Base-by-base conservation (phyloP, 148 eudicot species). In the Vaccinium macrocarpon region DNA sequence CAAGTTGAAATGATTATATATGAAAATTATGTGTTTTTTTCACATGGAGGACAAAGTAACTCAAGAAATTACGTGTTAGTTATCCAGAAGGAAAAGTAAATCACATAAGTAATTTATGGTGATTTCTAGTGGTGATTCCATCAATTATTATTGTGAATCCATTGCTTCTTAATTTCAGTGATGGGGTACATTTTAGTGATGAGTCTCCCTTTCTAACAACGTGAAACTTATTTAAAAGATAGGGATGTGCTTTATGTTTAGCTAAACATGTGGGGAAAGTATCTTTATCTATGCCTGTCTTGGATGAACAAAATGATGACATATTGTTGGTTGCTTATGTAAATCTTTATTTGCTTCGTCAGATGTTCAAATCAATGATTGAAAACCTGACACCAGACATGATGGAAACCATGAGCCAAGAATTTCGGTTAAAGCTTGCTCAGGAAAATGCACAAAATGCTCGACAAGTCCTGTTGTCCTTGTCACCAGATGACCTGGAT, bases 331-430 rank as follows among this genome's bases (percentile, higher is more conserved):
- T 35, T 57, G 11, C 29, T 83, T 55, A 11, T 25, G 7, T 56
- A n/a, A 52, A 12, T 68, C 18, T 84, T 76, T 82, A 7, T 59
- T 80, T 50, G 82, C 23, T n/a, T 42, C 68, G 55, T 35, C 91
- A 96, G 98, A 96, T 94, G 97, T 88, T 92, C 86, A 82, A 98
- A 27, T 92, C 97, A 35, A 93, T 96, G 99, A 82, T 96, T 83
- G 92, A 93, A 89, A 96, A 92, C 88, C 91, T 96, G 93, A 96
- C 87, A 92, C 98, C 99, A 27, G 99, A 96, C 51, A 92, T 93
- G 97, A 92, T 96, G 99, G 93, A 98, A 74, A 93, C 88, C 91
- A 95, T 95, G 99, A 87, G 98, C 50, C 95, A 93, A 88, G 98
- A 92, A 90, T 96, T 96, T 91, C 97, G 98, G 62, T 85, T 92